phyloP scores from a whole-genome alignment of 768 basidiomycete genomes.

The Mycena metata region DNA sequence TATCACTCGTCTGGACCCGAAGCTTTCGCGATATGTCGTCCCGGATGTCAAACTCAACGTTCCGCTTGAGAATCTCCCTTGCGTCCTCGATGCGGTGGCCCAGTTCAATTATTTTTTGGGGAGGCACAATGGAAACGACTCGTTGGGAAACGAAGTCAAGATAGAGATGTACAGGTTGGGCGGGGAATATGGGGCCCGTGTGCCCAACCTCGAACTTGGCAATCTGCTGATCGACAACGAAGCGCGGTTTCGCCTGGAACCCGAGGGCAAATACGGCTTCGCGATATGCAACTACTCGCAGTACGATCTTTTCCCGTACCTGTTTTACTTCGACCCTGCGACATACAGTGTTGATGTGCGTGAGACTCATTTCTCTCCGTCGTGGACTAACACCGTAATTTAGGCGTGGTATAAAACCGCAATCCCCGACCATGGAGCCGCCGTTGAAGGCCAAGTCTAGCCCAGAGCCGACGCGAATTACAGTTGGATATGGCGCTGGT shows the following conservation, averaged over 20 bases:
- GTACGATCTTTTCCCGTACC: constrained; percentile 33
- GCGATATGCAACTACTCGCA: constrained; percentile 33
- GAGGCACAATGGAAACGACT: constrained; percentile 6
- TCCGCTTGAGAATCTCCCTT: constrained; percentile 1
- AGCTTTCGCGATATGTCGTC: constrained; percentile 7
- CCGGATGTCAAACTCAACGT: constrained; percentile 11
- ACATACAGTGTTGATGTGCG: constrained; percentile 33
- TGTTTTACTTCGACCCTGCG: constrained; percentile 36
- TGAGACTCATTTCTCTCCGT: too few species aligned
- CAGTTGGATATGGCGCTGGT: too few species aligned
- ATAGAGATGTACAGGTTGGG: too few species aligned
- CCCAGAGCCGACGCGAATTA: too few species aligned
- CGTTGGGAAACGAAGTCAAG: constrained; percentile 12
- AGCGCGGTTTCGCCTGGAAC: constrained; percentile 20
- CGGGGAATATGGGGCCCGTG: too few species aligned
- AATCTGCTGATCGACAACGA: constrained; percentile 25
- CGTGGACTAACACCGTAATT: too few species aligned
- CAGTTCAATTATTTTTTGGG: constrained; percentile 33
- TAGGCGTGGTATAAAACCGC: too few species aligned
- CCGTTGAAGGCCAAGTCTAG: too few species aligned
- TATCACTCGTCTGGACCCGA: constrained; percentile 23
- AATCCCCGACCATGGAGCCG: too few species aligned
- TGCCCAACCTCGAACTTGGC: too few species aligned
- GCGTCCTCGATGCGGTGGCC: constrained; percentile 27
- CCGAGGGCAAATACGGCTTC: constrained; percentile 30